phyloP scores from a whole-genome alignment of 78 protist genomes.

The Ministeria vibrans region DNA sequence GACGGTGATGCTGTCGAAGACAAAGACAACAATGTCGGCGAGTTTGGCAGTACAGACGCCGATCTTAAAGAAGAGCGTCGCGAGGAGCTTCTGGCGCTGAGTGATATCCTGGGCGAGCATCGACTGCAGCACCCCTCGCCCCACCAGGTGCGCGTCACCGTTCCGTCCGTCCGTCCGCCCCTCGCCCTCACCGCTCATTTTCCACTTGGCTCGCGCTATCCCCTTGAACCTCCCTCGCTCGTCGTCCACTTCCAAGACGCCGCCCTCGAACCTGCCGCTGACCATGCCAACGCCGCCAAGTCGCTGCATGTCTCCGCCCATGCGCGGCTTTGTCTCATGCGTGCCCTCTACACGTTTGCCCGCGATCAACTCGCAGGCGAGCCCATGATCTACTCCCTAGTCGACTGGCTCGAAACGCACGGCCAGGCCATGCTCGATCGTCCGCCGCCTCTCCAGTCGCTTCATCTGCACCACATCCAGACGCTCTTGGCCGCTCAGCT shows the following conservation, averaged over 20 bases:
- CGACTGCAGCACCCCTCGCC: no score
- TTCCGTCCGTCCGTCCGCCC: not conserved
- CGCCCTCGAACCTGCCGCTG: not conserved
- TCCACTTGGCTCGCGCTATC: not conserved
- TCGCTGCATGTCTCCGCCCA: constrained; percentile 23
- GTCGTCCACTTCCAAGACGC: not conserved
- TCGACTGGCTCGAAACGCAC: not conserved
- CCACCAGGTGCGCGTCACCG: not conserved
- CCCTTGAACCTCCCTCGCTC: not conserved
- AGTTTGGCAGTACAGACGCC: no score
- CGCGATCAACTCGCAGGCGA: not conserved
- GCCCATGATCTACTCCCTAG: not conserved
- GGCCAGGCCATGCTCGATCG: not conserved
- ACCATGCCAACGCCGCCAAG: not conserved
- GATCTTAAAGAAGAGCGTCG: no score
- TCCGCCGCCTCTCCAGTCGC: not conserved
- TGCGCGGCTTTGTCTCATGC: not conserved
- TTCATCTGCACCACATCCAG: not conserved
- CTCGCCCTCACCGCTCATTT: not conserved
- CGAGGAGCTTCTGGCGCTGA: no score
- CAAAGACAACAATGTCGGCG: no score
- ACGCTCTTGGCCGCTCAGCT: not conserved
- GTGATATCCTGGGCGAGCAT: no score
- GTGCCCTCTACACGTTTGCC: not conserved
- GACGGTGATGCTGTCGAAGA: no score